phyloP scores from a whole-genome alignment of 768 basidiomycete genomes.

The Kwoniella pini region DNA sequence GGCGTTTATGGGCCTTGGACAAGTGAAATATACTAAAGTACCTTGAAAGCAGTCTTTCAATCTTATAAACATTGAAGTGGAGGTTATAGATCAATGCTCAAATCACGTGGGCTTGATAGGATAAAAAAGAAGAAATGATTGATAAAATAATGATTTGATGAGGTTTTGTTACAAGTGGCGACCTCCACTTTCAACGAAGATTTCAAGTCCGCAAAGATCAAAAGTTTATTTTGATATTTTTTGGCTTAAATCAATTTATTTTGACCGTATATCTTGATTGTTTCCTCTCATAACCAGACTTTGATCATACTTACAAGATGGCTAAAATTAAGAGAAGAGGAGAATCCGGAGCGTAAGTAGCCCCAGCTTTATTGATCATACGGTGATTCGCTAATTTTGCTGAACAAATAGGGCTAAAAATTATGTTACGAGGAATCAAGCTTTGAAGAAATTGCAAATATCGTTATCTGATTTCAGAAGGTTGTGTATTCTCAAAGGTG shows the following conservation, averaged over 20 bases:
- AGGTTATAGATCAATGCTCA: constrained; percentile 1
- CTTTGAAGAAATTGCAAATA: constrained; percentile 93
- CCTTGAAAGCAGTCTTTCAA: too few relatives aligned
- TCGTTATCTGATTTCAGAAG: constrained; percentile 95
- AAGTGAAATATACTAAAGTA: too few relatives aligned
- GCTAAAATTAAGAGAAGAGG: constrained; percentile 57
- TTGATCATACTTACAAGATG: constrained; percentile 32
- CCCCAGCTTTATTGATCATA: too few relatives aligned
- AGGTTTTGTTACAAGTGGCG: too few relatives aligned
- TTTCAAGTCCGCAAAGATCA: constrained; percentile 13
- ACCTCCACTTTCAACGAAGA: constrained; percentile 19
- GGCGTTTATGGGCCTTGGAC: too few relatives aligned
- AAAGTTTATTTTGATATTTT: constrained; percentile 9
- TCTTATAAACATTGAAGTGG: constrained; percentile 25
- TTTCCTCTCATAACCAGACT: background rate
- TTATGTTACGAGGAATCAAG: constrained; percentile 77
- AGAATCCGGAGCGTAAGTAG: constrained; percentile 55
- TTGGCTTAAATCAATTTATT: too few relatives aligned
- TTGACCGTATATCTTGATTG: background rate
- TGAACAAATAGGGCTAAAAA: constrained; percentile 53
- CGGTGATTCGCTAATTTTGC: too few relatives aligned
- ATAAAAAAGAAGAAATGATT: constrained; percentile 12
- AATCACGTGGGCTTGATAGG: constrained; percentile 5
- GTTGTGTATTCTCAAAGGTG: constrained; percentile 95
- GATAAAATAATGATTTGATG: constrained; percentile 17